These are phyloP conservation scores for Coemansia sp. DNA, from an alignment of 192 early-diverging fungal species.

Conservation along the genomic window DNA sequence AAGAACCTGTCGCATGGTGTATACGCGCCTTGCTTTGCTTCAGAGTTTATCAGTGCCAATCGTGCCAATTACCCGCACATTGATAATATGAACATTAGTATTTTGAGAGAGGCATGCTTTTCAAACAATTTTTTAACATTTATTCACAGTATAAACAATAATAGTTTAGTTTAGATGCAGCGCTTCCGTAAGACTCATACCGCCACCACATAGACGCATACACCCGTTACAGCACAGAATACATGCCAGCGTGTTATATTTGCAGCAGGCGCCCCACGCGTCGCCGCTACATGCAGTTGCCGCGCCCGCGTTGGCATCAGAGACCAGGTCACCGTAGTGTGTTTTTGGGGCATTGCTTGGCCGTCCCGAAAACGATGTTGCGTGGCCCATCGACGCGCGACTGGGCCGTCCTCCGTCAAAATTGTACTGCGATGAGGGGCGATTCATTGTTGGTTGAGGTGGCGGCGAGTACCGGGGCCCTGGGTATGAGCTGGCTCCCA, in stretches of 20 bases:
- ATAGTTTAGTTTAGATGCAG: conserved; percentile 29
- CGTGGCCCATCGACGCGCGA: conserved; percentile 7
- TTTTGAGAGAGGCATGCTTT: too few species aligned
- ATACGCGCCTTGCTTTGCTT: too few species aligned
- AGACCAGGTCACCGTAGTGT: conserved; percentile 47
- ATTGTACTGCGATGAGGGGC: conserved; percentile 13
- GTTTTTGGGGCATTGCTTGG: conserved; percentile 5
- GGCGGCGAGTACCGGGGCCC: conserved; percentile 18
- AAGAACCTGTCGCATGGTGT: too few species aligned
- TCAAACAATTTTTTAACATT: too few species aligned
- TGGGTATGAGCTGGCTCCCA: conserved; percentile 5
- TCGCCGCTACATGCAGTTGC: conserved; percentile 32
- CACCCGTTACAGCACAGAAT: conserved; percentile 49
- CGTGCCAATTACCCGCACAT: too few species aligned
- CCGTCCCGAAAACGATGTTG: conserved; percentile 2
- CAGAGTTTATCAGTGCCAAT: too few species aligned
- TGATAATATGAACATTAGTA: too few species aligned
- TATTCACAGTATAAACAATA: too few species aligned
- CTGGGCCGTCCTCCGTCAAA: conserved; percentile 3
- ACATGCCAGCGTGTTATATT: conserved; percentile 47
- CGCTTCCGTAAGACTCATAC: conserved; percentile 42
- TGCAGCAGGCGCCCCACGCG: conserved; percentile 49
- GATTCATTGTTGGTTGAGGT: conserved; percentile 3
- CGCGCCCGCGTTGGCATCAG: conserved; percentile 14
- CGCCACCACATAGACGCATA: conserved; percentile 38